Evolutionary conservation across 768 basidiomycete genomes (phyloP), one percentile per base, ranked within the genome.

Genomic region (Jaapia argillacea): DNA sequence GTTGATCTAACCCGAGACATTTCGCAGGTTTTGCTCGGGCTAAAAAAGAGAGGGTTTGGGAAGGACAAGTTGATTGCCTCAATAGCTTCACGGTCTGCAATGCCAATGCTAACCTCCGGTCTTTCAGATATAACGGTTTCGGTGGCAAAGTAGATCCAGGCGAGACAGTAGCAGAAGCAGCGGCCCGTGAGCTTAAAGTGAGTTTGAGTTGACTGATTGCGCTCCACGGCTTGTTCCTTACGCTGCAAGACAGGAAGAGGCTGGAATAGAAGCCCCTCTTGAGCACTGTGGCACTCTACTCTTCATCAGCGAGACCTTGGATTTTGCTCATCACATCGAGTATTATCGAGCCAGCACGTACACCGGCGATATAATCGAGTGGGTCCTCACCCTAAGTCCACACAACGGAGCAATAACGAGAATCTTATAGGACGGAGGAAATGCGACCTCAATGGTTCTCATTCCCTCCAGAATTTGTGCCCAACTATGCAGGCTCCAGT

Each of bases 391-490:
- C 33, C 36, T 4, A 12, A 16, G 13, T 12, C 14, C 14, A 24
- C 36, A 31, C 35, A 14, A 21, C 27, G 23, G 12, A 5, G 24
- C 28, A 28, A 20, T 37, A 23, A 36, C 20, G 27, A 14, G 41
- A 43, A 6, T 36, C 7, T 27, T n/a, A 1, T 38, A 92, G 89
- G 52, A 78, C 84, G 0, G 88, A 92, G 24, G 90, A 93, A 57
- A 93, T 93, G 89, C 70, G 69, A 16, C 90, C 90, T 0, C 57
- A 77, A 53, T 93, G 89, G 89, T 90, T 87, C 55, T 61, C 70
- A 13, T n/a, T n/a, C n/a, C n/a, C n/a, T n/a, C n/a, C n/a, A n/a
- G n/a, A n/a, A n/a, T n/a, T n/a, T n/a, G 51, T 70, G 21, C 40
- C 42, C 41, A 45, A 45, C 36, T 12, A 28, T n/a, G 4, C n/a